phyloP scores from a whole-genome alignment of 352 stramenopile genomes.

The Phytopythium aichiense region DNA sequence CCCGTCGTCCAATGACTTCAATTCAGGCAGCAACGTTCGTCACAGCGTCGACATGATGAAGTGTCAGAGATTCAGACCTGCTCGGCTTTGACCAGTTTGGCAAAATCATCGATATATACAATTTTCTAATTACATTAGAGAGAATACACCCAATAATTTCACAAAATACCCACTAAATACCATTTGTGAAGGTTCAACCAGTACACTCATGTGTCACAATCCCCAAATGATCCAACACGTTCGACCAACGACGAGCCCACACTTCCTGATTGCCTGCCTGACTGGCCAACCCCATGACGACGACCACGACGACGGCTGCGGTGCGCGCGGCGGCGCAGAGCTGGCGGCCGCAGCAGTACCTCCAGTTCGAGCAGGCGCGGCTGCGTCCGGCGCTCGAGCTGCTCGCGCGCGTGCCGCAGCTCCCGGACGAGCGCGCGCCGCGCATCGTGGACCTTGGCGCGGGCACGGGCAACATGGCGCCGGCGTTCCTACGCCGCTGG shows the following conservation, averaged over 20 bases:
- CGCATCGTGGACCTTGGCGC: constrained; percentile 62
- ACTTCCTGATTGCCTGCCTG: too few species aligned
- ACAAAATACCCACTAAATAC: background rate
- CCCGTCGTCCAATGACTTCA: background rate
- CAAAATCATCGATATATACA: background rate
- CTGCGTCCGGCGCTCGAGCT: constrained; percentile 63
- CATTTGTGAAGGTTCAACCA: background rate
- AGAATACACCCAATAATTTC: background rate
- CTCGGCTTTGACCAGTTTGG: background rate
- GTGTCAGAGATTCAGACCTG: too few species aligned
- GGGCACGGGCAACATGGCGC: constrained; percentile 67
- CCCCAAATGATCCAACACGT: too few species aligned
- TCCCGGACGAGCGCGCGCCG: constrained; percentile 14
- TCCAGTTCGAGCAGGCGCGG: constrained; percentile 56
- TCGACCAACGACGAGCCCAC: too few species aligned
- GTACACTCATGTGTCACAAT: too few species aligned
- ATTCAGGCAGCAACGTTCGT: background rate
- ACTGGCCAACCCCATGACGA: background rate
- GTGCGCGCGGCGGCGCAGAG: constrained; percentile 23
- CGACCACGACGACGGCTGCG: constrained; percentile 3
- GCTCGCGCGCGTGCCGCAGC: constrained; percentile 30
- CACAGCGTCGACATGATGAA: too few species aligned
- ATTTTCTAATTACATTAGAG: background rate
- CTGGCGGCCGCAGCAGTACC: constrained; percentile 57
- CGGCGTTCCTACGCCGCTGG: constrained; percentile 54